Base-by-base conservation (phyloP, 2,329 filamentous ascomycete species). In the Daldinia eschscholtzii region DNA sequence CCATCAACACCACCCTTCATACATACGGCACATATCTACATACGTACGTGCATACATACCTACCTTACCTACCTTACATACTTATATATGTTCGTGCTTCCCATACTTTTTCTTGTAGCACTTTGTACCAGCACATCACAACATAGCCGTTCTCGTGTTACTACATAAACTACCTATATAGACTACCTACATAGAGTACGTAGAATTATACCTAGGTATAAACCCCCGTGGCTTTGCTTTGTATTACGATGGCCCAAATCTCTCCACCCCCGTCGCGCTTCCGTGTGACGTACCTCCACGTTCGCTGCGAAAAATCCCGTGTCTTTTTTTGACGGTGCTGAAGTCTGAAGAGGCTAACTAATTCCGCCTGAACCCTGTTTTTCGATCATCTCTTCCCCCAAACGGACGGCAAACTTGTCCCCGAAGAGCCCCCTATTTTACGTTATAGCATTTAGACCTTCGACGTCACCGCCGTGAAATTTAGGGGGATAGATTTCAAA, bases 221-320 rank as follows among this genome's bases (percentile, higher is more conserved):
- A 44, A 37, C 44, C 55, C 41, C 39, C 58, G 53, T 60, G 55
- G 50, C 28, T 55, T 35, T 57, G 50, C 28, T 55, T 35, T 57
- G 64, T 66, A 44, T 57, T 35, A 67, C 61, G 23, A 58, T 59
- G 64, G 6, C 15, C 44, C 56, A 13, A 66, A 68, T 71, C 68
- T 71, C 68, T 59, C 68, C 68, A 66, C 68, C 65, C 68, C 68
- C 68, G 60, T 65, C 65, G 20, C 50, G 63, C 26, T 52, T 33
- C 42, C 37, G 59, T 71, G 65, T 71, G 65, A 66, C 65, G 56
- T 62, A 61, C 50, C 57, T 52, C 65, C 65, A 66, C 53, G 57
- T 55, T 59, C 6, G 33, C 20, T 44, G 56, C 53, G 33, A 55
- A 41, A 50, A 50, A 20, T 20, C 10, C 46, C 48, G 39, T 67